Conservation (phyloP, 345 rosid genomes). For the Aquilaria sinensis region DNA sequence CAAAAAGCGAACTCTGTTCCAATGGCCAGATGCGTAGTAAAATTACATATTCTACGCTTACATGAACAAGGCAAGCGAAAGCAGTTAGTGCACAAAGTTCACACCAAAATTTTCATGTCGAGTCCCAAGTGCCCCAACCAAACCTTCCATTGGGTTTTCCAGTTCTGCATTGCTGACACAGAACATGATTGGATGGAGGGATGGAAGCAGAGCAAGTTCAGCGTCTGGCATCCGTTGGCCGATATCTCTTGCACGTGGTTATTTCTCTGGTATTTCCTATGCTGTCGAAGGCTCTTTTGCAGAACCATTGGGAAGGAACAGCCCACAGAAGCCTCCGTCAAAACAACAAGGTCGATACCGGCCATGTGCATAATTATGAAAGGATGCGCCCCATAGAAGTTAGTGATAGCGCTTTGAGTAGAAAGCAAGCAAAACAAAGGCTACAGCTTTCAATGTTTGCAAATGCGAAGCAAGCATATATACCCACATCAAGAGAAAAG, state of each 20-base stretch:
- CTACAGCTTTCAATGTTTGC: constrained; percentile 24
- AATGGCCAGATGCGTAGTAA: too few species aligned
- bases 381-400: constrained; percentile 62
- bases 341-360: constrained; percentile 77
- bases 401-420: constrained; percentile 43
- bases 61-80: too few species aligned
- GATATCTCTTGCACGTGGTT: constrained; percentile 66
- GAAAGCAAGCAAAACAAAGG: constrained; percentile 69
- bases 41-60: constrained; percentile 4
- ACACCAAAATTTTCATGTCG: too few species aligned
- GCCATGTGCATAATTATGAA: constrained; percentile 84
- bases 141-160: constrained; percentile 42
- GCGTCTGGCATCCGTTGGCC: constrained; percentile 70
- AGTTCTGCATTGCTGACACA: constrained; percentile 66
- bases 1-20: too few species aligned
- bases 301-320: constrained; percentile 74
- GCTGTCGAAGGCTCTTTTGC: constrained; percentile 44
- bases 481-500: constrained; percentile 26
- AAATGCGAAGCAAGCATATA: constrained; percentile 75
- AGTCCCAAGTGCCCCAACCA: too few species aligned
- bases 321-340: constrained; percentile 78
- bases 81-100: too few species aligned
- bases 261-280: constrained; percentile 49
- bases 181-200: constrained; percentile 91
- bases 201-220: constrained; percentile 55